These are phyloP conservation scores for Diutina mesorugosa DNA, from an alignment of 1,139 yeast genomes.

Conservation along the genomic window DNA sequence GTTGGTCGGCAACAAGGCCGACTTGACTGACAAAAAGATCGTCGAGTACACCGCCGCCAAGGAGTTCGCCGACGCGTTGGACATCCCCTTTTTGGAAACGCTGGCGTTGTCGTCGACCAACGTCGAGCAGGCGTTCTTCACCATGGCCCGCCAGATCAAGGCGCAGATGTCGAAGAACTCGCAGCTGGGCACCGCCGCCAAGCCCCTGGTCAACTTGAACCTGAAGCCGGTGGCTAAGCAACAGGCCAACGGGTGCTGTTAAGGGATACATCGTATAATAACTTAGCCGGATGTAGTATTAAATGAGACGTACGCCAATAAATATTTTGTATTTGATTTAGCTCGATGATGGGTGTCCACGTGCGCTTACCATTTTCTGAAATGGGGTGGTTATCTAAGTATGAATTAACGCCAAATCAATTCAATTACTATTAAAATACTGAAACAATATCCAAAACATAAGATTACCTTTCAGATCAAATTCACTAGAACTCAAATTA, in stretches of 20 bases:
- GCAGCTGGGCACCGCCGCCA: conserved; percentile 1
- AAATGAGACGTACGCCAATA: not conserved
- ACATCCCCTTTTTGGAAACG: conserved; percentile 92
- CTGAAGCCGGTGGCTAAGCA: conserved; percentile 2
- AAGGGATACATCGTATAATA: not conserved
- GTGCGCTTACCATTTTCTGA: too few species aligned
- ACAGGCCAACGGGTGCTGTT: conserved; percentile 1
- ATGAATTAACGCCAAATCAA: too few species aligned
- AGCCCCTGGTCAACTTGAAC: conserved; percentile 2
- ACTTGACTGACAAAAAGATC: conserved; percentile 81
- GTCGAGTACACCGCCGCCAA: conserved; percentile 95
- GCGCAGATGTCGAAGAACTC: conserved; percentile 75
- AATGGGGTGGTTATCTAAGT: not conserved
- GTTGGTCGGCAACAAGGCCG: conserved; percentile 94
- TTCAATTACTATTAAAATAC: too few species aligned
- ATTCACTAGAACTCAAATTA: too few species aligned
- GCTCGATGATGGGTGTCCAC: too few species aligned
- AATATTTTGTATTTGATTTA: too few species aligned
- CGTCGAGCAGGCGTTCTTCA: conserved; percentile 95
- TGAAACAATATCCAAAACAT: too few species aligned
- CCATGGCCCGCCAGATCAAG: conserved; percentile 98
- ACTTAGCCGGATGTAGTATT: not conserved
- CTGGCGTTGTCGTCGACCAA: conserved; percentile 92
- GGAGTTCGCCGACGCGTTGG: conserved; percentile 94
- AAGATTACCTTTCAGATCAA: too few species aligned